Evolutionary conservation across 306 rosid species (phyloP).

Genomic region (Quercus robur): DNA sequence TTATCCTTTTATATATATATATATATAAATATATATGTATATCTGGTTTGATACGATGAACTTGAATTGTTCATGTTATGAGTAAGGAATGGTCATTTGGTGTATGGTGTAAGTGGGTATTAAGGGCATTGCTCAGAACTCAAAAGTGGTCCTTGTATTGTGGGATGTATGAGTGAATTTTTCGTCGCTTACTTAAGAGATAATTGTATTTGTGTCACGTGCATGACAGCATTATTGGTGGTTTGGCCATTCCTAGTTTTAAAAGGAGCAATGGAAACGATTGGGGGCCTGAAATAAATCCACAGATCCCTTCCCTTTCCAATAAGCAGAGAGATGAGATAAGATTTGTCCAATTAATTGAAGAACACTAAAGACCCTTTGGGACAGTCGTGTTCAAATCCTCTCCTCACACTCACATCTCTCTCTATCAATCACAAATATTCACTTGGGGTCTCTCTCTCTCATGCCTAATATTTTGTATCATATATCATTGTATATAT

Average conservation of each 20-base stretch:
- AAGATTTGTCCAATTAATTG: conserved; percentile 73
- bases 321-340: conserved; percentile 55
- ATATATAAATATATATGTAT: no score
- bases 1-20: no score
- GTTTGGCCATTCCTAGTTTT: conserved; percentile 55
- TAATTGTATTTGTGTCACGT: conserved; percentile 53
- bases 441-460: conserved; percentile 5
- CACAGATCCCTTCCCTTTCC: conserved; percentile 59
- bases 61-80: background rate
- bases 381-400: conserved; percentile 60
- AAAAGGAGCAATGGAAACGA: conserved; percentile 5
- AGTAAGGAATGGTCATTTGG: background rate
- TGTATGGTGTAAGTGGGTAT: background rate
- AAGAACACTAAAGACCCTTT: conserved; percentile 25
- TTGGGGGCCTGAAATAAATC: background rate
- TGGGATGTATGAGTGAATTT: background rate
- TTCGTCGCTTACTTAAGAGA: conserved; percentile 5
- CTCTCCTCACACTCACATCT: conserved; percentile 55
- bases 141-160: background rate
- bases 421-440: conserved; percentile 9
- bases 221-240: conserved; percentile 54
- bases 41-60: background rate
- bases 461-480: conserved; percentile 14
- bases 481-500: conserved; percentile 15
- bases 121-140: background rate